Percentiles rank a stretch among this genome's conserved stretches.
These are phyloP conservation scores for Globisporangium irregulare DNA, from an alignment of 352 stramenopile genomes.

Conservation along the genomic window DNA sequence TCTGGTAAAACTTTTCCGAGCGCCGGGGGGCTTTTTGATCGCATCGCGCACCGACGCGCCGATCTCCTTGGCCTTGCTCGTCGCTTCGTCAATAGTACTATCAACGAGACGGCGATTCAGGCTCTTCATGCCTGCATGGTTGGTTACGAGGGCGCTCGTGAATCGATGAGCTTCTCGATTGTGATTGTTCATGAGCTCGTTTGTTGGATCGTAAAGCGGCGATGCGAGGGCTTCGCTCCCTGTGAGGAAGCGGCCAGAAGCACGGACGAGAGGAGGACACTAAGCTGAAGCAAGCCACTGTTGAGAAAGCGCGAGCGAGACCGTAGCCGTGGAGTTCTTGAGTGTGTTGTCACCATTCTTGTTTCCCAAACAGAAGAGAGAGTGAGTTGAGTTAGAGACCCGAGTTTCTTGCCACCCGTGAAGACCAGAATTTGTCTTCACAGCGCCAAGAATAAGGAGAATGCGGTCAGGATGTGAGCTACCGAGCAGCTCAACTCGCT, in stretches of 20 bases:
- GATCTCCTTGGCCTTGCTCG: slow-evolving; percentile 41
- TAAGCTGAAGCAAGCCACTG: background rate
- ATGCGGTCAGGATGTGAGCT: no score
- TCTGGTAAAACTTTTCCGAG: slow-evolving; percentile 54
- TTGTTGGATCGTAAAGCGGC: background rate
- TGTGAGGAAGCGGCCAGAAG: background rate
- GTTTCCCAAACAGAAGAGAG: background rate
- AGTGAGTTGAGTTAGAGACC: background rate
- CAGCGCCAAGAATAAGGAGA: no score
- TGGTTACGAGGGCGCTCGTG: background rate
- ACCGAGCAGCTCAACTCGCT: no score
- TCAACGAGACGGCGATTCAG: background rate
- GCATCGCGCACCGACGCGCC: slow-evolving; percentile 47
- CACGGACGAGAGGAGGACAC: background rate
- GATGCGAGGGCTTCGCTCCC: background rate
- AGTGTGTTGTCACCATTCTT: background rate
- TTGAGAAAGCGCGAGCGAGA: background rate
- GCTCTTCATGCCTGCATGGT: background rate
- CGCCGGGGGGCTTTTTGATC: slow-evolving; percentile 59
- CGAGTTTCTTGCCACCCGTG: no score
- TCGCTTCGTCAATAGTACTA: slow-evolving; percentile 18
- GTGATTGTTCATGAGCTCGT: background rate
- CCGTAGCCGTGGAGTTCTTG: background rate
- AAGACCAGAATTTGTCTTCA: no score
- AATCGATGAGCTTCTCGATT: background rate